phyloP scores from a whole-genome alignment of 164 flowering plant species.

The Tinospora cordifolia region DNA sequence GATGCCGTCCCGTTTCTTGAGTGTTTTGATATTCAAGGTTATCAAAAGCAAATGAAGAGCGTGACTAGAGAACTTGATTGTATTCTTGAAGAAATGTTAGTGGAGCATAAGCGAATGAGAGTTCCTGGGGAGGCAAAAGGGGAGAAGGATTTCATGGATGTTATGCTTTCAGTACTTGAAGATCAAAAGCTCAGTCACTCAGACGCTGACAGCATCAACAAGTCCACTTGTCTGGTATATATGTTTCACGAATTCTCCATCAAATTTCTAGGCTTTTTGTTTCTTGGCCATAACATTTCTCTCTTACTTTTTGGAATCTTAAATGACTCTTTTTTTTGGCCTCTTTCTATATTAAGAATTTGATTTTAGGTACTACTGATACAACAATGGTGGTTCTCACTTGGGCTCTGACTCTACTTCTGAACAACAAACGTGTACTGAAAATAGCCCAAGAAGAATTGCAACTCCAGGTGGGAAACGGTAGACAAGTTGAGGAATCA shows the following conservation, averaged over 20 bases:
- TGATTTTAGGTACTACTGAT: constrained; percentile 19
- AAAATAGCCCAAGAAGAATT: constrained; percentile 24
- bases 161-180: neutral
- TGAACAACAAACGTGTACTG: constrained; percentile 18
- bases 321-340: no score
- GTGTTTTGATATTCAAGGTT: constrained; percentile 11
- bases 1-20: constrained; percentile 12
- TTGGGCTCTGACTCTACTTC: constrained; percentile 20
- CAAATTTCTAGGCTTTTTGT: no score
- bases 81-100: constrained; percentile 5
- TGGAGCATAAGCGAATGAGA: constrained; percentile 2
- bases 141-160: constrained; percentile 7
- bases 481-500: constrained; percentile 24
- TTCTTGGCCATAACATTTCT: no score
- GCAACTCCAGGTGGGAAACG: constrained; percentile 18
- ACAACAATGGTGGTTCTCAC: constrained; percentile 20
- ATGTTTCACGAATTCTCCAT: no score
- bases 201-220: neutral
- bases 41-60: constrained; percentile 4
- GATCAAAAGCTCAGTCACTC: neutral
- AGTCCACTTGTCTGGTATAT: constrained; percentile 25
- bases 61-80: neutral
- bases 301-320: no score
- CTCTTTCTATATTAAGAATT: neutral
- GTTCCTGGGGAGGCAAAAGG: neutral